These are phyloP conservation scores for Argentina anserina DNA, from an alignment of 306 rosid genomes.

Conservation along the genomic window DNA sequence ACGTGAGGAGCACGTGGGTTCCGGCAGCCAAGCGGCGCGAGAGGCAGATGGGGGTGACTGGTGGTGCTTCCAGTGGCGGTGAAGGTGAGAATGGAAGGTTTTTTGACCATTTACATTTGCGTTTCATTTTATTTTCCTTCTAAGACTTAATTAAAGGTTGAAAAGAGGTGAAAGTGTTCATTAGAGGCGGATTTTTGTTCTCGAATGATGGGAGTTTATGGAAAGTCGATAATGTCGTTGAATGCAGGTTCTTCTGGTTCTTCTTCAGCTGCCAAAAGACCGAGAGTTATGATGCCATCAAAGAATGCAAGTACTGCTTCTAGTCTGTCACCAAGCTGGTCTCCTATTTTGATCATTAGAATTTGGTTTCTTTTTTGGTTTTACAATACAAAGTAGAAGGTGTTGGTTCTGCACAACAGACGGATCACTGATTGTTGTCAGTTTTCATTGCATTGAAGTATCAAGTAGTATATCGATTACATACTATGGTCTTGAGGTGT, in stretches of 20 bases:
- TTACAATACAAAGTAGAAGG: background rate
- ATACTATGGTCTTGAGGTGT: background rate
- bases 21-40: constrained; percentile 57
- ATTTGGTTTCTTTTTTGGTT: background rate
- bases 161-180: background rate
- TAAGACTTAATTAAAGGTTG: background rate
- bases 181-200: background rate
- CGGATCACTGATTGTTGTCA: background rate
- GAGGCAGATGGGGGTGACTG: constrained; percentile 31
- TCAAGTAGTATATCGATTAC: background rate
- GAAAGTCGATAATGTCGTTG: background rate
- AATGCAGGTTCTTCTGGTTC: constrained; percentile 32
- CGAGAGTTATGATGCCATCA: constrained; percentile 36
- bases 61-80: constrained; percentile 6
- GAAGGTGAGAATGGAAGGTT: constrained; percentile 4
- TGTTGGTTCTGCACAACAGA: no score
- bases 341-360: background rate
- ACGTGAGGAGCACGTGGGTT: constrained; percentile 85
- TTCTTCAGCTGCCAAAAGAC: constrained; percentile 58
- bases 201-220: background rate
- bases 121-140: background rate
- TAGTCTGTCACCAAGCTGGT: constrained; percentile 6
- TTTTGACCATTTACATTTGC: background rate
- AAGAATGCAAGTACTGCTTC: constrained; percentile 45
- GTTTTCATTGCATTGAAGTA: background rate